Base-by-base conservation (phyloP, 768 basidiomycete species). In the Lactarius akahatsu region DNA sequence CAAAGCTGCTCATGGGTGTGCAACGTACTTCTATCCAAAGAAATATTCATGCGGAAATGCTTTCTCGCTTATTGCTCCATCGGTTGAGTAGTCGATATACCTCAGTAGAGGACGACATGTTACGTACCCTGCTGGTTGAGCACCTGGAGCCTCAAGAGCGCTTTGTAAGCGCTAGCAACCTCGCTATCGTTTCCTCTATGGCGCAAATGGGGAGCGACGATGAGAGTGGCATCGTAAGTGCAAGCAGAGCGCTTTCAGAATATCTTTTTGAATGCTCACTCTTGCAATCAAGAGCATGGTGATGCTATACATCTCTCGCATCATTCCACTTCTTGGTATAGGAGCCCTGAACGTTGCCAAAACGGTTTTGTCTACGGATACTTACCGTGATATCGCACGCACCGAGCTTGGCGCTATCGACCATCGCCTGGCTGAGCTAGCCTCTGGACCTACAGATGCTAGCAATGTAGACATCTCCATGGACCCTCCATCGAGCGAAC, bases 301-400 rank as follows among this genome's bases (percentile, higher is more conserved):
- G 6, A 43, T 67, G 45, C 30, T 63, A 23, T 82, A 79, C 69
- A 71, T 83, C 41, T 72, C 69, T 41, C 70, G 57, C 23, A 73
- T 74, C 63, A 65, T 78, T n/a, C 69, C 73, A 20, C 71, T 73
- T 32, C 59, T 80, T 32, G 73, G 77, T 61, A 57, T 59, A 20
- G 68, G 71, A 28, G 64, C 63, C 1, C 61, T 78, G 28, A 72
- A 68, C 26, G 65, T 72, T 10, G 69, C 74, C 59, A 73, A 66
- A 41, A 68, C 13, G 3, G 54, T 56, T 28, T 52, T 71, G 7
- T 18, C 41, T 30, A 50, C 59, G 18, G 56, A 50, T 32, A 41
- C 36, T 6, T 52, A 57, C 41, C 34, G 40, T 61, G 62, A 68
- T 36, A 47, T 45, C 28, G 58, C 66, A 38, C 58, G 54, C 54